phyloP scores from a whole-genome alignment of 306 rosid genomes.

The Cucurbita ficifolia region DNA sequence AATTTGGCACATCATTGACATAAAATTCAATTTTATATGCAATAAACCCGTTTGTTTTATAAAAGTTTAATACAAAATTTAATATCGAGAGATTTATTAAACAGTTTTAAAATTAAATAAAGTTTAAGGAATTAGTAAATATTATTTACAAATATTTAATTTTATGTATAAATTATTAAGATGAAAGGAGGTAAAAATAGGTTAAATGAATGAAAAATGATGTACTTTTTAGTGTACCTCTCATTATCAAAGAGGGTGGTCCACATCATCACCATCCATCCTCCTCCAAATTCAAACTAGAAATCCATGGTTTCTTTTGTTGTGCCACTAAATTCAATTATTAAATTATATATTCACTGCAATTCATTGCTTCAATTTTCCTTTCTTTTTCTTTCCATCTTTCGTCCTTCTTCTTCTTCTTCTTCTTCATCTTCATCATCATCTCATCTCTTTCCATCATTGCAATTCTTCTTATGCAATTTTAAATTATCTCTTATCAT shows the following conservation, averaged over 20 bases:
- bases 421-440: slow-evolving; percentile 18
- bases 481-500: slow-evolving; percentile 33
- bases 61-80: too few relatives aligned
- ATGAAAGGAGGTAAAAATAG: not conserved
- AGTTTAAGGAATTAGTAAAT: too few relatives aligned
- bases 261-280: slow-evolving; percentile 34
- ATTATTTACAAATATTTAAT: too few relatives aligned
- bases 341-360: slow-evolving; percentile 9
- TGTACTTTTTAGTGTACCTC: not conserved
- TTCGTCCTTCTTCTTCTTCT: not conserved
- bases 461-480: slow-evolving; percentile 17
- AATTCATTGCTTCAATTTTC: slow-evolving; percentile 29
- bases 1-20: too few relatives aligned
- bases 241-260: slow-evolving; percentile 21
- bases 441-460: slow-evolving; percentile 16
- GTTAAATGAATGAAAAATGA: not conserved
- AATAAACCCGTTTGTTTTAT: too few relatives aligned
- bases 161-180: too few relatives aligned
- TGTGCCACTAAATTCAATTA: slow-evolving; percentile 43
- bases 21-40: too few relatives aligned
- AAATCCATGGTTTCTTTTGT: slow-evolving; percentile 20
- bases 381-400: not conserved
- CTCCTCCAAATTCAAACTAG: slow-evolving; percentile 23
- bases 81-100: too few relatives aligned
- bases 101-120: too few relatives aligned